A percentile compares a stretch with the other conserved stretches of the same genome.
These are phyloP conservation scores for Ascobolus immersus DNA, from an alignment of 495 filamentous ascomycete species.

Conservation along the genomic window DNA sequence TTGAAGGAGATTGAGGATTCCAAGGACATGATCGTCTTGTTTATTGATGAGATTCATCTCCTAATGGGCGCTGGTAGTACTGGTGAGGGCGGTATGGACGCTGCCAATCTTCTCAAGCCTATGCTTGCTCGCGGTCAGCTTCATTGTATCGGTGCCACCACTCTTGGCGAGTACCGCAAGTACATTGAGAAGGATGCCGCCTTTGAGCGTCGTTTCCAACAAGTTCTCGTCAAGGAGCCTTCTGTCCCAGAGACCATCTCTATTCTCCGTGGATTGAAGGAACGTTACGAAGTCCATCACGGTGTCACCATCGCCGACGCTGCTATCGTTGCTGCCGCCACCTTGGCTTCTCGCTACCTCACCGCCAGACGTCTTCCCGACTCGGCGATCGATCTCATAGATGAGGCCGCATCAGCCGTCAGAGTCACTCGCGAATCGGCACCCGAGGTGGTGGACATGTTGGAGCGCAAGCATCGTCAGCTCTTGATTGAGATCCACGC, in stretches of 20 bases:
- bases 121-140: slow-evolving; percentile 90
- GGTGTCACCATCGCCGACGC: slow-evolving; percentile 85
- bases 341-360: slow-evolving; percentile 69
- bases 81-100: slow-evolving; percentile 96
- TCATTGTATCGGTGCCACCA: slow-evolving; percentile 94
- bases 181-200: slow-evolving; percentile 97
- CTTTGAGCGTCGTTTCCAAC: slow-evolving; percentile 95
- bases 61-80: slow-evolving; percentile 88
- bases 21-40: slow-evolving; percentile 91
- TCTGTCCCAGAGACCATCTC: slow-evolving; percentile 72
- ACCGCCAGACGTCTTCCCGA: slow-evolving; percentile 77
- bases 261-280: slow-evolving; percentile 87
- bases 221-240: slow-evolving; percentile 87
- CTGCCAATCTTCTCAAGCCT: slow-evolving; percentile 87
- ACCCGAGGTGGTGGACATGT: slow-evolving; percentile 75
- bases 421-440: slow-evolving; percentile 85
- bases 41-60: slow-evolving; percentile 95
- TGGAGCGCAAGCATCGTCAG: slow-evolving; percentile 68
- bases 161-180: slow-evolving; percentile 82
- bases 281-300: slow-evolving; percentile 93
- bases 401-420: slow-evolving; percentile 87
- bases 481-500: slow-evolving; percentile 93
- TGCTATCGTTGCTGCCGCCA: slow-evolving; percentile 76
- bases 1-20: slow-evolving; percentile 89
- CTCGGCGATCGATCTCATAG: slow-evolving; percentile 85